Evolutionary conservation across 306 rosid genomes (phyloP).

Genomic region (Medicago truncatula): DNA sequence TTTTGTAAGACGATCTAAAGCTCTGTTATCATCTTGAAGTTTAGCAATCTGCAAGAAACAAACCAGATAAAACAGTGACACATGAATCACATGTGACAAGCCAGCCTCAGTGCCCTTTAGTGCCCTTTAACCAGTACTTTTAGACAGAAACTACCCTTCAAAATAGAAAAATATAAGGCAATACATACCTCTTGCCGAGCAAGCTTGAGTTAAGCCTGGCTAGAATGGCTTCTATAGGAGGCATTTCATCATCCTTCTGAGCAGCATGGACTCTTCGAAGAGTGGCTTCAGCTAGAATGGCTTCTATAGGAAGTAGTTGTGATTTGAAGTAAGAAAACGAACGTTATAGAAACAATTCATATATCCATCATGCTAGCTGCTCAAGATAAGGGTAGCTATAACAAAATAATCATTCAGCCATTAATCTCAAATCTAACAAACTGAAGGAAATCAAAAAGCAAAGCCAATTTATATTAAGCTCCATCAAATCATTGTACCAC

Average conservation of each 20-base stretch:
- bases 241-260: conserved; percentile 99
- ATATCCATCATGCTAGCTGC: too few relatives aligned
- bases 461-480: too few relatives aligned
- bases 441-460: too few relatives aligned
- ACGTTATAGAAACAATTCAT: too few relatives aligned
- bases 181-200: too few relatives aligned
- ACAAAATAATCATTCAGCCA: too few relatives aligned
- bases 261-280: conserved; percentile 99
- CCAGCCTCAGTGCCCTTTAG: conserved; percentile 11
- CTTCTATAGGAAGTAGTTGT: too few relatives aligned
- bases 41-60: conserved; percentile 78
- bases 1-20: conserved; percentile 96
- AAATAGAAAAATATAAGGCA: conserved; percentile 28
- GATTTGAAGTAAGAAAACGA: too few relatives aligned
- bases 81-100: conserved; percentile 28
- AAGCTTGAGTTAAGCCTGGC: conserved; percentile 99
- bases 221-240: conserved; percentile 98
- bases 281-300: conserved; percentile 99
- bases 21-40: conserved; percentile 98
- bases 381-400: too few relatives aligned
- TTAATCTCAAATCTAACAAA: too few relatives aligned
- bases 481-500: too few relatives aligned
- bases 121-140: conserved; percentile 23
- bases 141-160: conserved; percentile 7
- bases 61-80: conserved; percentile 42